These are phyloP conservation scores for Kalanchoe fedtschenkoi DNA, from an alignment of 164 flowering plant species.

Conservation along the genomic window DNA sequence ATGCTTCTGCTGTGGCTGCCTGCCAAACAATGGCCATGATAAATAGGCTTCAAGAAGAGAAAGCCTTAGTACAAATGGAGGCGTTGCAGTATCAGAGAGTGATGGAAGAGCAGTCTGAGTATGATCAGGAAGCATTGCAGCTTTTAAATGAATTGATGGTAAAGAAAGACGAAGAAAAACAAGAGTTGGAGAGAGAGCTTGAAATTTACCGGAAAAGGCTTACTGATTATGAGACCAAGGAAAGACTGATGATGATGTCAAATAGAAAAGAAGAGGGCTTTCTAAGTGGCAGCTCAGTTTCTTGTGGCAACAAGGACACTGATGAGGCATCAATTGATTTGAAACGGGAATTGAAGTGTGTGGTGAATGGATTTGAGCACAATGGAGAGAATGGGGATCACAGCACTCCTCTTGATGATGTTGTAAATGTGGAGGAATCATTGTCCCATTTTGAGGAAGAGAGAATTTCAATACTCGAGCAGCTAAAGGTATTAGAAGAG, in stretches of 20 bases:
- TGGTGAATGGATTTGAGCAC: constrained; percentile 17
- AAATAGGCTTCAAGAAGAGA: constrained; percentile 87
- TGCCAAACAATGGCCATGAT: constrained; percentile 97
- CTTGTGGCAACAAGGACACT: constrained; percentile 55
- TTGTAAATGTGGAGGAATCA: constrained; percentile 36
- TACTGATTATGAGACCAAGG: constrained; percentile 42
- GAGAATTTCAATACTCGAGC: constrained; percentile 66
- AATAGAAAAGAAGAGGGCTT: constrained; percentile 27
- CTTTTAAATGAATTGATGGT: constrained; percentile 78
- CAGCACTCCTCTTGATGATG: constrained; percentile 46
- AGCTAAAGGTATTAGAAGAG: constrained; percentile 75
- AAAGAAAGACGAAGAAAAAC: constrained; percentile 79
- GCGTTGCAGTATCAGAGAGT: constrained; percentile 81
- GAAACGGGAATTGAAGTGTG: constrained; percentile 7
- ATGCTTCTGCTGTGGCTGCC: constrained; percentile 78
- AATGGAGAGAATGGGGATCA: constrained; percentile 28
- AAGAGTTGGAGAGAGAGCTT: constrained; percentile 59
- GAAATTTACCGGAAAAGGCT: constrained; percentile 43
- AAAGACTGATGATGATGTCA: constrained; percentile 34
- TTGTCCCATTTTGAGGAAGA: constrained; percentile 74
- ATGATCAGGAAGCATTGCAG: constrained; percentile 82
- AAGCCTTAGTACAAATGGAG: constrained; percentile 88
- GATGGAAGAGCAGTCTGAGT: constrained; percentile 97
- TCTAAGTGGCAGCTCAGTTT: constrained; percentile 31
- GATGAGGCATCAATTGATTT: constrained; percentile 42